Evolutionary conservation across 2,329 filamentous ascomycete genomes (phyloP).

Genomic region (Rutstroemia sp.): DNA sequence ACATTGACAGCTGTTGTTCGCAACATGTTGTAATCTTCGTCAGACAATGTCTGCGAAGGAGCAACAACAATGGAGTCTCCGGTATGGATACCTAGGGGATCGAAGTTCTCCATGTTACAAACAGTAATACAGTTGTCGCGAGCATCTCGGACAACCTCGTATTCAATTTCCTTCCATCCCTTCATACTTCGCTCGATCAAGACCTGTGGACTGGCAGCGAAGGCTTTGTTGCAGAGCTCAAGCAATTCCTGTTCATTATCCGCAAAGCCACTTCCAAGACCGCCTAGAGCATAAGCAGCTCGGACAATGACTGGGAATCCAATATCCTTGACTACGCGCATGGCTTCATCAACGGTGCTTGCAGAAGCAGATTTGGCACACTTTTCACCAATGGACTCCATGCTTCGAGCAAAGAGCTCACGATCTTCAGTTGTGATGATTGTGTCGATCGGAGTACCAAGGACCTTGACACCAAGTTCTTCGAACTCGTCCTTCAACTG

Average conservation of each 20-base stretch:
- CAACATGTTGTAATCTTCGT: conserved; percentile 99
- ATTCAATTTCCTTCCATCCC: conserved; percentile 99
- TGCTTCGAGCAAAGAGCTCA: conserved; percentile 88
- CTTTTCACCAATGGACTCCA: conserved; percentile 95
- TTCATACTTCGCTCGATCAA: conserved; percentile 97
- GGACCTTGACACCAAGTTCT: conserved; percentile 88
- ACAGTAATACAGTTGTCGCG: conserved; percentile 99
- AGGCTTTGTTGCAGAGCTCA: conserved; percentile 84
- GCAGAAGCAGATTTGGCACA: conserved; percentile 96
- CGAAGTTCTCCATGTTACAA: conserved; percentile 99
- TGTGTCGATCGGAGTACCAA: conserved; percentile 91
- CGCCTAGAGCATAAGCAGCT: conserved; percentile 91
- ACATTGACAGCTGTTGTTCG: conserved; percentile 97
- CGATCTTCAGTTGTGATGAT: conserved; percentile 92
- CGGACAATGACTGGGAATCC: conserved; percentile 98
- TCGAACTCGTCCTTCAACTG: conserved; percentile 97
- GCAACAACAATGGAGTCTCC: conserved; percentile 98
- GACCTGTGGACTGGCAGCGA: conserved; percentile 92
- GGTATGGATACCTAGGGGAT: conserved; percentile 94
- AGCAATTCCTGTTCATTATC: conserved; percentile 89
- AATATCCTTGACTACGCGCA: conserved; percentile 76
- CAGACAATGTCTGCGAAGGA: conserved; percentile 90
- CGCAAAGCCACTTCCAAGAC: conserved; percentile 92
- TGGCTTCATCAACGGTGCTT: conserved; percentile 81
- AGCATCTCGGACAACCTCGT: conserved; percentile 94